Evolutionary conservation across 306 rosid genomes (phyloP).

Genomic region (Vachellia pachyceras): DNA sequence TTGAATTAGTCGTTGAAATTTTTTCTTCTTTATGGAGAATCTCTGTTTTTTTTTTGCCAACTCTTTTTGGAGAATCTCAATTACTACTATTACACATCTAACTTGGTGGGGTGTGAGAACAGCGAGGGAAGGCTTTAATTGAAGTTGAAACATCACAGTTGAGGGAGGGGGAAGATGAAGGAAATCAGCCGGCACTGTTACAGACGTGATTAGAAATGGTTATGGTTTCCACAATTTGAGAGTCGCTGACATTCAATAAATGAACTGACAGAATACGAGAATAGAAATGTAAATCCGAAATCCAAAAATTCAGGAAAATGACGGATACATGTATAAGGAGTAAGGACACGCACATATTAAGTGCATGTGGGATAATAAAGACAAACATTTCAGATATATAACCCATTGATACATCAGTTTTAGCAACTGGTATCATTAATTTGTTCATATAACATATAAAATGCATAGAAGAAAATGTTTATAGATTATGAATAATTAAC

Average conservation of each 20-base stretch:
- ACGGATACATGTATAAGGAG: too few relatives aligned
- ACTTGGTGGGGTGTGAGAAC: background rate
- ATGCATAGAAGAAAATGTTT: background rate
- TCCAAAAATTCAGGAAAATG: background rate
- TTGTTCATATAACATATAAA: background rate
- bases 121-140: background rate
- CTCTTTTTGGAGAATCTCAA: slow-evolving; percentile 3
- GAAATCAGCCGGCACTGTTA: background rate
- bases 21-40: slow-evolving; percentile 5
- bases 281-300: background rate
- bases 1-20: slow-evolving; percentile 7
- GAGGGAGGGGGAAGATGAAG: background rate
- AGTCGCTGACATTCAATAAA: background rate
- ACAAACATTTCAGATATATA: background rate
- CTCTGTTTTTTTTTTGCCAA: too few relatives aligned
- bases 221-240: background rate
- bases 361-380: background rate
- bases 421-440: background rate
- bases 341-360: background rate
- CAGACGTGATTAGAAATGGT: background rate
- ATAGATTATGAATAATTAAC: background rate
- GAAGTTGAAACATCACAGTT: background rate
- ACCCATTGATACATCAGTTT: background rate
- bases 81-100: background rate
- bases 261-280: background rate